These are phyloP conservation scores for Wickerhamomyces hampshirensis DNA, from an alignment of 805 yeast species.

Conservation along the genomic window DNA sequence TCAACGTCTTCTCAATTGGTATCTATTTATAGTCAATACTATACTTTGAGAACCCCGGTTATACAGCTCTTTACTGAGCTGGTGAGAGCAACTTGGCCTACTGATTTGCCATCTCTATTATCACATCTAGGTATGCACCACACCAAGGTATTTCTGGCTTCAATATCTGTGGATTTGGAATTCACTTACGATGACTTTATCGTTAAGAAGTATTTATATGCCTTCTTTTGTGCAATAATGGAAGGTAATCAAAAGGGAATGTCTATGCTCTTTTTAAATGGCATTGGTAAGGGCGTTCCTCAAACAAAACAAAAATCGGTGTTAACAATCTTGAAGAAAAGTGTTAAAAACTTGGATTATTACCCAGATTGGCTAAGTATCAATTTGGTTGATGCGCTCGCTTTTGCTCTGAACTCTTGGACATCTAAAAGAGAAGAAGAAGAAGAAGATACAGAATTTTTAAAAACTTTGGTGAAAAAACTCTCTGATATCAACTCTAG, in stretches of 20 bases:
- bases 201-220: slow-evolving; percentile 53
- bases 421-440: slow-evolving; percentile 49
- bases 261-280: slow-evolving; percentile 64
- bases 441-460: slow-evolving; percentile 38
- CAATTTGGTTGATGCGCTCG: slow-evolving; percentile 65
- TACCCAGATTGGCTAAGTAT: slow-evolving; percentile 62
- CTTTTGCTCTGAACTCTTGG: slow-evolving; percentile 77
- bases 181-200: slow-evolving; percentile 48
- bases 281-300: slow-evolving; percentile 29
- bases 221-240: slow-evolving; percentile 63
- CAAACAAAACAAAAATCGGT: slow-evolving; percentile 35
- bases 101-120: slow-evolving; percentile 69
- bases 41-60: slow-evolving; percentile 43
- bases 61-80: slow-evolving; percentile 53
- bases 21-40: slow-evolving; percentile 47
- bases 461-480: slow-evolving; percentile 31
- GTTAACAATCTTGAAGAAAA: slow-evolving; percentile 49
- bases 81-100: slow-evolving; percentile 51
- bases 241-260: slow-evolving; percentile 74
- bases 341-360: slow-evolving; percentile 44
- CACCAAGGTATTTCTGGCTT: slow-evolving; percentile 54
- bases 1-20: slow-evolving; percentile 51
- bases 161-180: slow-evolving; percentile 56
- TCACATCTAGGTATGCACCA: slow-evolving; percentile 72
- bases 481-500: slow-evolving; percentile 14